Evolutionary conservation across 2,329 filamentous ascomycete species (phyloP).

Genomic region (Myriosclerotinia scirpicola): DNA sequence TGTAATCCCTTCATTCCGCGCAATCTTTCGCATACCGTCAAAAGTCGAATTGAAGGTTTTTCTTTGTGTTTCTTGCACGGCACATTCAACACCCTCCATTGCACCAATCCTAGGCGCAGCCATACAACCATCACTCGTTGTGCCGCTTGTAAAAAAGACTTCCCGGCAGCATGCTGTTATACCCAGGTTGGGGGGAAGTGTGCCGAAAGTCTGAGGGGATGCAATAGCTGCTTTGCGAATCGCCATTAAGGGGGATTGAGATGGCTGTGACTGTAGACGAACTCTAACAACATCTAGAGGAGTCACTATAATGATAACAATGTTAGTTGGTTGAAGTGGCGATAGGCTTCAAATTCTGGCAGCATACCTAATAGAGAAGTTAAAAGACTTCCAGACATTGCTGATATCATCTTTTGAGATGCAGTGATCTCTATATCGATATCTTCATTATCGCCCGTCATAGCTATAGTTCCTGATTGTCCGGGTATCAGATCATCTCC

Average conservation of each 20-base stretch:
- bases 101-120: slow-evolving; percentile 38
- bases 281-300: slow-evolving; percentile 96
- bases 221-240: slow-evolving; percentile 55
- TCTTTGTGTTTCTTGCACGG: slow-evolving; percentile 81
- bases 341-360: not conserved
- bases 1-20: slow-evolving; percentile 81
- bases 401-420: slow-evolving; percentile 90
- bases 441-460: slow-evolving; percentile 40
- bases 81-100: slow-evolving; percentile 57
- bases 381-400: slow-evolving; percentile 83
- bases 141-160: slow-evolving; percentile 93
- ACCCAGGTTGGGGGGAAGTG: slow-evolving; percentile 78
- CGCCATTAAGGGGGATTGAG: slow-evolving; percentile 51
- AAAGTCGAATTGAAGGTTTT: slow-evolving; percentile 86
- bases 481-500: slow-evolving; percentile 36
- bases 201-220: slow-evolving; percentile 56
- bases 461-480: slow-evolving; percentile 35
- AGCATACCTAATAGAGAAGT: slow-evolving; percentile 79
- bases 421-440: slow-evolving; percentile 69
- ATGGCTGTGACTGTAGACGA: slow-evolving; percentile 81
- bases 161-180: slow-evolving; percentile 95
- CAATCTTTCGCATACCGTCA: slow-evolving; percentile 91
- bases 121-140: slow-evolving; percentile 57
- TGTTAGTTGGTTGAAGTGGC: slow-evolving; percentile 21
- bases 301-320: slow-evolving; percentile 61